A percentile compares a stretch with the other conserved stretches of the same genome.
Evolutionary conservation across 768 basidiomycete genomes (phyloP).

Genomic region (Phlebiopsis flavidoalba): DNA sequence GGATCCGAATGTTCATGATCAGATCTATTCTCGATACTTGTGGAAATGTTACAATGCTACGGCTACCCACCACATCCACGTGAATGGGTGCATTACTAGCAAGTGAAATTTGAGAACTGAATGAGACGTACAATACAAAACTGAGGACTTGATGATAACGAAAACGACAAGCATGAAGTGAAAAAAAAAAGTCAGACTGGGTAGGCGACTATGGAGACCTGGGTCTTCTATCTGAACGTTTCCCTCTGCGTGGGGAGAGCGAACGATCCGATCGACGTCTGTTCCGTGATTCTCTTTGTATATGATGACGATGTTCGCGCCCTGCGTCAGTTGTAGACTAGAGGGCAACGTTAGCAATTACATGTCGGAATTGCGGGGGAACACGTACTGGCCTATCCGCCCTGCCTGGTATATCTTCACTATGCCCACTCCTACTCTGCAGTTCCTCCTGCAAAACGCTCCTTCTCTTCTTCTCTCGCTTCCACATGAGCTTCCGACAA

Average conservation of each 20-base stretch:
- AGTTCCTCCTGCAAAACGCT: background rate
- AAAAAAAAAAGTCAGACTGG: too few species aligned
- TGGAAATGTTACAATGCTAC: too few species aligned
- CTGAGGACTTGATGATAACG: too few species aligned
- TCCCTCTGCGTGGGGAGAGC: background rate
- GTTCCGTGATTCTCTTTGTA: background rate
- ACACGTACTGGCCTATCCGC: background rate
- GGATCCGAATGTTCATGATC: too few species aligned
- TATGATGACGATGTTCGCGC: background rate
- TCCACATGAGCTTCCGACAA: slow-evolving; percentile 83
- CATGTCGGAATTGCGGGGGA: too few species aligned
- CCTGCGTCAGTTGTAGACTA: background rate
- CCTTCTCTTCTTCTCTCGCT: slow-evolving; percentile 55
- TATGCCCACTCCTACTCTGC: too few species aligned
- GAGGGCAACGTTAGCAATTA: background rate
- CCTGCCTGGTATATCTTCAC: background rate
- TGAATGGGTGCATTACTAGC: too few species aligned
- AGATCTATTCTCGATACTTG: too few species aligned
- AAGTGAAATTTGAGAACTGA: too few species aligned
- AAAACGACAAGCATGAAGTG: too few species aligned
- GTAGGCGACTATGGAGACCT: background rate
- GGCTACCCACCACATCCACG: too few species aligned
- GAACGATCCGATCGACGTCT: background rate
- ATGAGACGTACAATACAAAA: too few species aligned
- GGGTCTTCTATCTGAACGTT: background rate